Conservation (phyloP, 192 early-diverging fungal genomes). For the Spizellomyces sp. region DNA sequence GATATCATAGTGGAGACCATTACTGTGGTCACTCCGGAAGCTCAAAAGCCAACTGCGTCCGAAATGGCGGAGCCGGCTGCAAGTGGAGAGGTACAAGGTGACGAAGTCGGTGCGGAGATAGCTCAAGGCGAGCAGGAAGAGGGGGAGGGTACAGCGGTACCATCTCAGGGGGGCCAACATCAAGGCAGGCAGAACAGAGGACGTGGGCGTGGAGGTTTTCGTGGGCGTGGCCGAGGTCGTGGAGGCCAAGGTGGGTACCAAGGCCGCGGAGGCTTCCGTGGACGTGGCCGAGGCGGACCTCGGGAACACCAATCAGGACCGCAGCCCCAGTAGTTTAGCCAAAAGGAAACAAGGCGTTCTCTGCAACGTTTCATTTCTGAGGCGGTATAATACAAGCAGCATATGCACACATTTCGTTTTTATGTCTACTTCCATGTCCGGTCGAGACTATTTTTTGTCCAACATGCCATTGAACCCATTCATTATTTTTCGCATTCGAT, state of each 20-base stretch:
- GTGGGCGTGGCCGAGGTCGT: slow-evolving; percentile 23
- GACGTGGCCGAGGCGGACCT: slow-evolving; percentile 19
- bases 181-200: slow-evolving; percentile 7
- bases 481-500: slow-evolving; percentile 1
- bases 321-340: no score
- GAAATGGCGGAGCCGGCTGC: slow-evolving; percentile 1
- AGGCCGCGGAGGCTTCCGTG: slow-evolving; percentile 12
- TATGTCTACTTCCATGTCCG: no score
- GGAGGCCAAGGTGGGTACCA: slow-evolving; percentile 4
- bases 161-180: not conserved
- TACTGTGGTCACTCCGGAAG: not conserved
- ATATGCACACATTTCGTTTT: no score
- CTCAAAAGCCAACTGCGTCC: slow-evolving; percentile 2
- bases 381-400: no score
- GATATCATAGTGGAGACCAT: slow-evolving; percentile 9
- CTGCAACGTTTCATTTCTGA: no score
- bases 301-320: no score
- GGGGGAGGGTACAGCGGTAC: not conserved
- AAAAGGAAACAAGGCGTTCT: no score
- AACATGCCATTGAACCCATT: not conserved
- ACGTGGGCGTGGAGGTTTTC: slow-evolving; percentile 23
- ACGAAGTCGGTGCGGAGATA: not conserved
- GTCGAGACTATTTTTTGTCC: not conserved
- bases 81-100: not conserved
- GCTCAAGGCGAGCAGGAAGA: not conserved